Conservation (phyloP, 345 rosid genomes). For the Camelina sativa region DNA sequence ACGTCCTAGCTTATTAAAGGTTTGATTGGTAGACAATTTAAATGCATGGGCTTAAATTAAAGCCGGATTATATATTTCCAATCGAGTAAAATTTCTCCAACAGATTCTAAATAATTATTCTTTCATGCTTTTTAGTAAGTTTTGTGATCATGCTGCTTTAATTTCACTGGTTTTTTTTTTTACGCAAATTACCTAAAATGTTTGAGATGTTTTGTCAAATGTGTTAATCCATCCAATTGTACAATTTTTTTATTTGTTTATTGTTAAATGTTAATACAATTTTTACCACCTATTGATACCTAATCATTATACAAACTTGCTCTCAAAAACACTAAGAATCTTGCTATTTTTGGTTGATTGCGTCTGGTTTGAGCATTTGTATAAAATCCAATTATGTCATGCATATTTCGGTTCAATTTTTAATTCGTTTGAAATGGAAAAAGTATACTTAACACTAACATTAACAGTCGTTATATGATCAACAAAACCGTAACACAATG, state of each 20-base stretch:
- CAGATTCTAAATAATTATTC: not conserved
- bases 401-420: not conserved
- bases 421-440: not conserved
- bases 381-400: no score
- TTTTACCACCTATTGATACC: no score
- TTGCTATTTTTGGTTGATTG: not conserved
- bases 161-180: not conserved
- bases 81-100: not conserved
- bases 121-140: not conserved
- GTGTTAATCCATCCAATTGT: not conserved
- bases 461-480: not conserved
- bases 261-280: no score
- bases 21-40: not conserved
- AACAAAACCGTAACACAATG: constrained; percentile 8
- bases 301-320: no score
- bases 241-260: no score
- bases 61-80: no score
- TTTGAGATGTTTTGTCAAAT: not conserved
- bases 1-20: not conserved
- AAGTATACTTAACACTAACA: not conserved
- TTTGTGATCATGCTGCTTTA: not conserved
- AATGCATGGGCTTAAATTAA: no score
- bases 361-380: not conserved
- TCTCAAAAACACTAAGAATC: no score
- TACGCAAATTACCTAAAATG: no score